Percentiles rank a stretch among this genome's conserved stretches.
Conservation (phyloP, 768 basidiomycete species). For the Auricularia sp. region DNA sequence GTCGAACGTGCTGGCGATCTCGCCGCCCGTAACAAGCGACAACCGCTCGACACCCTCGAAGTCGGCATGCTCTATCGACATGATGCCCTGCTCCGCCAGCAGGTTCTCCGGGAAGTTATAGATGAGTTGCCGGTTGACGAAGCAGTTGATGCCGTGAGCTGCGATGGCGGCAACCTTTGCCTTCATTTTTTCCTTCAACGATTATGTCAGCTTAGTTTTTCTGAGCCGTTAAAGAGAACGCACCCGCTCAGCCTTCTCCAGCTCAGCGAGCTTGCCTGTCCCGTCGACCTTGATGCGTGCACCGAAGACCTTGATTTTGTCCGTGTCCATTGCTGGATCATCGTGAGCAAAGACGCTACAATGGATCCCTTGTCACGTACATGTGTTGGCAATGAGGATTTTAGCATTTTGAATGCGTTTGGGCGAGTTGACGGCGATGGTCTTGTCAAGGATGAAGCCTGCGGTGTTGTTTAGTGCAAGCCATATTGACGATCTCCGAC, state of each 20-base stretch:
- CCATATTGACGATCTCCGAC: constrained; percentile 6
- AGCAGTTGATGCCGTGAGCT: constrained; percentile 88
- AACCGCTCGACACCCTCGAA: constrained; percentile 97
- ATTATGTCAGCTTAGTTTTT: neutral
- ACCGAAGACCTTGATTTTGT: constrained; percentile 99
- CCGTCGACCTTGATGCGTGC: constrained; percentile 92
- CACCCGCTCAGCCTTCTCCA: constrained; percentile 90
- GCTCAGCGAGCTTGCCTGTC: constrained; percentile 93
- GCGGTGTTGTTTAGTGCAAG: neutral
- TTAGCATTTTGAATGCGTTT: constrained; percentile 91
- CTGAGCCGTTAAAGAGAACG: constrained; percentile 11
- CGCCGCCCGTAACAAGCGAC: constrained; percentile 93
- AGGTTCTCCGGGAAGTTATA: constrained; percentile 99
- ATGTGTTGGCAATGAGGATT: constrained; percentile 97
- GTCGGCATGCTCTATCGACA: constrained; percentile 97
- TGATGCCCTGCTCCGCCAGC: constrained; percentile 87
- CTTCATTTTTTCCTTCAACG: constrained; percentile 94
- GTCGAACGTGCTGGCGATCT: constrained; percentile 94
- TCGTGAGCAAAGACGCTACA: neutral
- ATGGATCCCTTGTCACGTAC: constrained; percentile 35
- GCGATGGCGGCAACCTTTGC: constrained; percentile 93
- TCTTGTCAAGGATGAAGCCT: constrained; percentile 98
- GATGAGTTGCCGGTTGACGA: constrained; percentile 96
- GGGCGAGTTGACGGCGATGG: constrained; percentile 87
- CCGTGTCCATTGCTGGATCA: constrained; percentile 89